These are phyloP conservation scores for Seiridium unicorne DNA, from an alignment of 2,329 filamentous ascomycete genomes.

Conservation along the genomic window DNA sequence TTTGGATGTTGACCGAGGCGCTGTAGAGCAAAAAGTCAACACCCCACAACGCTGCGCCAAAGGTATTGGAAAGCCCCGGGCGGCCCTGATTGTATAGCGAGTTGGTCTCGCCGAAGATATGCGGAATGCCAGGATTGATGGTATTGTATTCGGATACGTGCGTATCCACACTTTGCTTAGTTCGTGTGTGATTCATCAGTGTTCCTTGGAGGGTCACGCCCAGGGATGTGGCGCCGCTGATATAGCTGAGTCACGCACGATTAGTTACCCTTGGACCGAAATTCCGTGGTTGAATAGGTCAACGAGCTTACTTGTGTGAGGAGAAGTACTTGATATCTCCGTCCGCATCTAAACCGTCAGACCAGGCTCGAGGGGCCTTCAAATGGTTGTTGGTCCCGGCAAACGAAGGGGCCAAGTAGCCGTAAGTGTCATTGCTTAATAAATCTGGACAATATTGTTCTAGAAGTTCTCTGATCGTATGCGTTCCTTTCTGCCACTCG, in stretches of 20 bases:
- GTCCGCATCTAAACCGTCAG: slow-evolving; percentile 50
- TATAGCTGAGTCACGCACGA: slow-evolving; percentile 47
- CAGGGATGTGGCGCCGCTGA: slow-evolving; percentile 55
- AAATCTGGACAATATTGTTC: slow-evolving; percentile 49
- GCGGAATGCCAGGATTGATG: slow-evolving; percentile 43
- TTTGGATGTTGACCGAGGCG: slow-evolving; percentile 52
- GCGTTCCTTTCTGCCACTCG: slow-evolving; percentile 57
- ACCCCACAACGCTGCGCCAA: slow-evolving; percentile 64
- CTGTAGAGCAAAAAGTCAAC: slow-evolving; percentile 61
- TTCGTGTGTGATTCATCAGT: slow-evolving; percentile 62
- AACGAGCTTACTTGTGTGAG: slow-evolving; percentile 53
- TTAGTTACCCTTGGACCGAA: background rate
- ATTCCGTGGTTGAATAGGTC: too few species aligned
- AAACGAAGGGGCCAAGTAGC: slow-evolving; percentile 59
- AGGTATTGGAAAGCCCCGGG: slow-evolving; percentile 61
- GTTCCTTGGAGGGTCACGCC: slow-evolving; percentile 62
- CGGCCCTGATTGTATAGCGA: slow-evolving; percentile 61
- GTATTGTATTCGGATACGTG: slow-evolving; percentile 46
- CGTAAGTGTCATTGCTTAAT: slow-evolving; percentile 35
- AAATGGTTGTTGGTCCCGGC: slow-evolving; percentile 50
- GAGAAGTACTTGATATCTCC: slow-evolving; percentile 51
- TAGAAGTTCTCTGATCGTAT: slow-evolving; percentile 44
- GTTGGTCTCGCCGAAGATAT: slow-evolving; percentile 61
- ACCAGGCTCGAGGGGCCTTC: slow-evolving; percentile 48
- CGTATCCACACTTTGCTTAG: slow-evolving; percentile 42